Base-by-base conservation (phyloP, 306 rosid species). In the Inga laurina region DNA sequence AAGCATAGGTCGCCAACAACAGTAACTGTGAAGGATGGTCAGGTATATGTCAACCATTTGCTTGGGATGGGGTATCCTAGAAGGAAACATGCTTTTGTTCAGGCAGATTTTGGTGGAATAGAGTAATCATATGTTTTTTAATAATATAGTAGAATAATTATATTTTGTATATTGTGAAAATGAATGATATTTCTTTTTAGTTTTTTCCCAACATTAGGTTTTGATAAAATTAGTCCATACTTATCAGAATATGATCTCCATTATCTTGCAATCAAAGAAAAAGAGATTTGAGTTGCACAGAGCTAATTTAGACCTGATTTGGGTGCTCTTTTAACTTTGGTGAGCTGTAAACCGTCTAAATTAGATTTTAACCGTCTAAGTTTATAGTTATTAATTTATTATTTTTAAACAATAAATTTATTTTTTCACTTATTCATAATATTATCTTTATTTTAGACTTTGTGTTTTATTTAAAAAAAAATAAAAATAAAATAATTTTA, bases 11-110 rank as follows among this genome's bases (percentile, higher is more conserved):
- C 91, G 78, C 93, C 98, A 37, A 86, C 98, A 3, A 84, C 98
- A 37, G 98, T 97, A 10, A 92, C 98, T 2, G 90, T 94, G 65
- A 94, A 96, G 87, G 94, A 92, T 15, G 98, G 98, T 56, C 91
- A 80, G 83, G 98, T 91, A 66, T 93, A 96, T 82, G 84, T 96
- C 61, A 93, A 75, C 83, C 96, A 93, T 82, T 1, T 92, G 70
- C 0, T 96, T 54, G 97, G 97, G 27, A 85, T 92, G 65, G 99
- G 99, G 27, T 96, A 88, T 81, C 99, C 98, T 2, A 93, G 87
- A 86, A 92, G 85, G 93, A 92, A 90, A 84, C 98, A 93, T 84
- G 94, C 85, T 76, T 39, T 96, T 70, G 93, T 92, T 66, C 97
- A 96, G 84, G 99, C 99, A 43, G 90, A 87, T 54, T 93, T 95